A percentile compares a stretch with the other conserved stretches of the same genome.
These are phyloP conservation scores for Xylaria sp. DNA, from an alignment of 2,329 filamentous ascomycete genomes.

Conservation along the genomic window DNA sequence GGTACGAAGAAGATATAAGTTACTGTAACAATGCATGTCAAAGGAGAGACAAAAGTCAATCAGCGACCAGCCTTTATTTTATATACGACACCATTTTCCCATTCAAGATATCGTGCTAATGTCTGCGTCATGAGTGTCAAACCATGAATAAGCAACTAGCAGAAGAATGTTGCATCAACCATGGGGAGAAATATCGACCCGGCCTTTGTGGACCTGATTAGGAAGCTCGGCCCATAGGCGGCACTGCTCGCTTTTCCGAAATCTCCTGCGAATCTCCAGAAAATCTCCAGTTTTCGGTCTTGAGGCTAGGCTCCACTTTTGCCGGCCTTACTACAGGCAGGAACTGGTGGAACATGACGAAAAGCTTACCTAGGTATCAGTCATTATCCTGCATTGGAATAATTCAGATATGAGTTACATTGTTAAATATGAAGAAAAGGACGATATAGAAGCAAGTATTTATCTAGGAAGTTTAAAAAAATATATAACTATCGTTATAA, in stretches of 20 bases:
- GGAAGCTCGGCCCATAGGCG: neutral
- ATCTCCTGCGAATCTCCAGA: conserved; percentile 4
- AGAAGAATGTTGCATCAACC: conserved; percentile 2
- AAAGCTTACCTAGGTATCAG: neutral
- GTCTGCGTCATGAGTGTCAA: conserved; percentile 6
- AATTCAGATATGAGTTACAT: too few relatives aligned
- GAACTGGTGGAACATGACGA: neutral
- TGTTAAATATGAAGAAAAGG: too few relatives aligned
- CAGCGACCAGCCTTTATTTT: neutral
- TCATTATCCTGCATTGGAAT: too few relatives aligned
- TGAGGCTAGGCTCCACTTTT: neutral
- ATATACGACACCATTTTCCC: neutral
- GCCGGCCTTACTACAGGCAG: neutral
- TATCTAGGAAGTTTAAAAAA: too few relatives aligned
- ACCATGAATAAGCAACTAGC: conserved; percentile 10
- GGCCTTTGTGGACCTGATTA: conserved; percentile 6
- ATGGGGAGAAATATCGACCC: neutral
- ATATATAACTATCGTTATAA: too few relatives aligned
- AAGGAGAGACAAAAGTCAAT: neutral
- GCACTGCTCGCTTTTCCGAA: neutral
- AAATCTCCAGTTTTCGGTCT: neutral
- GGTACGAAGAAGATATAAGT: neutral
- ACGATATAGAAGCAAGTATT: too few relatives aligned
- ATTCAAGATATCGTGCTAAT: neutral
- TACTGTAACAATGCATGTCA: neutral